Percentiles rank a stretch among this genome's conserved stretches.
phyloP scores from a whole-genome alignment of 2,329 filamentous ascomycete genomes.

The Trichoderma polysporum region DNA sequence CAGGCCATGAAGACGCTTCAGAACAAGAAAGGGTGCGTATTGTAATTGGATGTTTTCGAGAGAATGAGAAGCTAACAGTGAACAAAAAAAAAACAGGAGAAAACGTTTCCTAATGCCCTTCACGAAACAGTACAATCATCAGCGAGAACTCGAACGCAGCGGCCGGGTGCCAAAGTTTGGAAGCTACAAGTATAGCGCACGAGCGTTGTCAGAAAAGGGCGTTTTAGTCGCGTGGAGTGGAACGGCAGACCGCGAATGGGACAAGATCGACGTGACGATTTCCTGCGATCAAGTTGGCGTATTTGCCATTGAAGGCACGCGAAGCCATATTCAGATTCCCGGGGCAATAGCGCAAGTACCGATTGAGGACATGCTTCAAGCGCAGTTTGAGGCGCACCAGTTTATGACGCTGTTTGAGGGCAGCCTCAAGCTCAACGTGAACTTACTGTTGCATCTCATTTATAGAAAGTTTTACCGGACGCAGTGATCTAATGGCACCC shows the following conservation, averaged over 20 bases:
- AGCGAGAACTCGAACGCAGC: constrained; percentile 87
- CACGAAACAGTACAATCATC: constrained; percentile 98
- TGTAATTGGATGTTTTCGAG: not conserved
- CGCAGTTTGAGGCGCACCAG: constrained; percentile 95
- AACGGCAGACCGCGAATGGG: constrained; percentile 79
- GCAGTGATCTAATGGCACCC: constrained; percentile 43
- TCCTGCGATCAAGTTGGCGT: constrained; percentile 91
- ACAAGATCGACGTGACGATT: constrained; percentile 91
- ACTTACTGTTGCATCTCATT: constrained; percentile 90
- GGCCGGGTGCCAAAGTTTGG: constrained; percentile 97
- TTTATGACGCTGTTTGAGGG: constrained; percentile 94
- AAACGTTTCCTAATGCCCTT: constrained; percentile 94
- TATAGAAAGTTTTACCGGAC: constrained; percentile 98
- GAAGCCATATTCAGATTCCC: constrained; percentile 92
- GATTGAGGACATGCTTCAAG: constrained; percentile 90
- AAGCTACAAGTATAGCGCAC: constrained; percentile 94
- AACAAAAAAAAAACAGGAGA: constrained; percentile 59
- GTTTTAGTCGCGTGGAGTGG: constrained; percentile 91
- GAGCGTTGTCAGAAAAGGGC: constrained; percentile 86
- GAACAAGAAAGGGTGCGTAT: constrained; percentile 77
- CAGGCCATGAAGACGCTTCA: constrained; percentile 96
- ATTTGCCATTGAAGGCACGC: constrained; percentile 87
- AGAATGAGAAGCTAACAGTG: constrained; percentile 22
- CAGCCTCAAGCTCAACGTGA: constrained; percentile 86
- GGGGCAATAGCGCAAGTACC: constrained; percentile 86